Percentiles rank a stretch among this genome's conserved stretches.
Evolutionary conservation across 257 asterid species (phyloP).

Genomic region (Solanum infundibuliforme): DNA sequence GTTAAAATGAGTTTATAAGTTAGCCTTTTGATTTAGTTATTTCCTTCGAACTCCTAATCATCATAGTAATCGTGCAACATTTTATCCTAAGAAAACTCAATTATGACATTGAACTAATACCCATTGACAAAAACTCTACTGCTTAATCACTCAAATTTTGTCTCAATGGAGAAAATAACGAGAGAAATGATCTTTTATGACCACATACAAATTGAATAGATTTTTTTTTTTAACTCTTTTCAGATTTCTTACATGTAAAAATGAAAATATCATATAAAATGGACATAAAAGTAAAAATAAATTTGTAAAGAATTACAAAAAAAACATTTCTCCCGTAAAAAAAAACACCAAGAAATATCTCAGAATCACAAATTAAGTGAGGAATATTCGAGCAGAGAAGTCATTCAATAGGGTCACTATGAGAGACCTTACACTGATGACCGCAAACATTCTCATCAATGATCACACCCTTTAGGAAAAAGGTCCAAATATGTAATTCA

Average conservation of each 20-base stretch:
- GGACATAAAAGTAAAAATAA: background rate
- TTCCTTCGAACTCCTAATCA: background rate
- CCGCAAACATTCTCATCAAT: background rate
- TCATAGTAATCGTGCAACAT: background rate
- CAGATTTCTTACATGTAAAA: background rate
- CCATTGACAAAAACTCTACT: background rate
- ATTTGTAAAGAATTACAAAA: background rate
- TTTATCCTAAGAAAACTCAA: background rate
- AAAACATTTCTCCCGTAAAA: background rate
- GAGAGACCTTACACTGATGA: background rate
- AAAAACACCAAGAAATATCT: background rate
- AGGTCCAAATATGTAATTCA: background rate
- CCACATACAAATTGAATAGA: background rate
- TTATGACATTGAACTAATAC: background rate
- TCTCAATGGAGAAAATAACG: background rate
- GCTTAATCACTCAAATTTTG: background rate
- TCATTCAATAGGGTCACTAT: background rate
- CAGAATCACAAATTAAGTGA: conserved; percentile 8
- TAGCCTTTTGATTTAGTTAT: background rate
- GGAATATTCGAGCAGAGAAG: conserved; percentile 6
- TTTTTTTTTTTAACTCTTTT: background rate
- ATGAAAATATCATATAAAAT: background rate
- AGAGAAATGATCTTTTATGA: background rate
- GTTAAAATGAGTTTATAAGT: too few species aligned
- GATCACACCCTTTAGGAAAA: background rate